Evolutionary conservation across 805 yeast species (phyloP).

Genomic region (Starmerella cellae): DNA sequence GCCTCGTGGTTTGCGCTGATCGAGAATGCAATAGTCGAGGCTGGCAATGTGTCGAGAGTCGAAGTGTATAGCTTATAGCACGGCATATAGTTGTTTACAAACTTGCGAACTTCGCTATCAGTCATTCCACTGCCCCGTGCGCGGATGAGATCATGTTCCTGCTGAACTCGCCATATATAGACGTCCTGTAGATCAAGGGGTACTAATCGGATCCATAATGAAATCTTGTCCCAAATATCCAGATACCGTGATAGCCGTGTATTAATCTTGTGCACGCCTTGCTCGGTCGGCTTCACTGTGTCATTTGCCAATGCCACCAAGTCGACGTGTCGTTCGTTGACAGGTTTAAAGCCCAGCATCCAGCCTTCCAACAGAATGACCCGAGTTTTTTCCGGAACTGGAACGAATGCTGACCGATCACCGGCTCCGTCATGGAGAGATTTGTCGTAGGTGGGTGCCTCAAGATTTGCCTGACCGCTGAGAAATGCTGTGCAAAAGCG

Average conservation of each 20-base stretch:
- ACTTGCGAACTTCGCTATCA: constrained; percentile 49
- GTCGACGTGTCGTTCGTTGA: constrained; percentile 18
- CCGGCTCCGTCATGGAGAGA: constrained; percentile 61
- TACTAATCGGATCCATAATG: constrained; percentile 47
- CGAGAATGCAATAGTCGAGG: background rate
- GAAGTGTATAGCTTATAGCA: constrained; percentile 49
- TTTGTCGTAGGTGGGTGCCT: constrained; percentile 67
- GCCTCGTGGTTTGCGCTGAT: background rate
- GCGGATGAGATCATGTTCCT: constrained; percentile 48
- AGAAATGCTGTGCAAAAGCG: constrained; percentile 28
- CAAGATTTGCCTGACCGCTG: constrained; percentile 17
- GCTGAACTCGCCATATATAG: constrained; percentile 64
- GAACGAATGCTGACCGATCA: constrained; percentile 37
- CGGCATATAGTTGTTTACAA: constrained; percentile 79
- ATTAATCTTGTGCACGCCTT: constrained; percentile 36
- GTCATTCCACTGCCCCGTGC: constrained; percentile 65
- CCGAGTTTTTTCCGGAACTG: constrained; percentile 34
- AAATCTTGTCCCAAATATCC: constrained; percentile 43
- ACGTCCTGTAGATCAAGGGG: constrained; percentile 52
- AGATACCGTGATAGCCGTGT: constrained; percentile 38
- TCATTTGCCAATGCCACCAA: constrained; percentile 5
- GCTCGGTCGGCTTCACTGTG: constrained; percentile 16
- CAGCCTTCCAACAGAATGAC: constrained; percentile 82
- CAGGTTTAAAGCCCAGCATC: constrained; percentile 65
- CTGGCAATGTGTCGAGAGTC: background rate